Evolutionary conservation across 441 rosid species (phyloP).

Genomic region (Theobroma grandiflorum): DNA sequence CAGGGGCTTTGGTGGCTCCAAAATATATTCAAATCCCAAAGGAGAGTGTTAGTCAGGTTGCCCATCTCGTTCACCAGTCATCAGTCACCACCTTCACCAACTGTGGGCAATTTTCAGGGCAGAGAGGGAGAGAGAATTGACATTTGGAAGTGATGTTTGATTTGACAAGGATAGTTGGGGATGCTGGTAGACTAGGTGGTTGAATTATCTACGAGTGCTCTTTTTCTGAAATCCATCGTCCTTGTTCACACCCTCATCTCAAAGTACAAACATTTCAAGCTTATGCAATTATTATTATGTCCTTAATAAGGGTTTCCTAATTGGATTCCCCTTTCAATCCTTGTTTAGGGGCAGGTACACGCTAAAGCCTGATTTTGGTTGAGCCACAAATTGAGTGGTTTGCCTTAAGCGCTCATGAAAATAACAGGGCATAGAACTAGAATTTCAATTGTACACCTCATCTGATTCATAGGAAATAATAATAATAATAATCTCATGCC

Average conservation of each 20-base stretch:
- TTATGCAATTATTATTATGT: too few relatives aligned
- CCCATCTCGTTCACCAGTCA: constrained; percentile 32
- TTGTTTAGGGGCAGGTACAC: background rate
- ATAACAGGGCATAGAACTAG: background rate
- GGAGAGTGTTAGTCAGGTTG: constrained; percentile 30
- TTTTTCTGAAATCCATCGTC: background rate
- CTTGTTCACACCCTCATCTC: background rate
- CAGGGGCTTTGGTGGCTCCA: constrained; percentile 10
- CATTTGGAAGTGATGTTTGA: constrained; percentile 48
- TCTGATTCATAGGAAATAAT: background rate
- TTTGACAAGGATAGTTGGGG: constrained; percentile 45
- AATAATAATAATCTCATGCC: background rate
- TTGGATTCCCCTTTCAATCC: too few relatives aligned
- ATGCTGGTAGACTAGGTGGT: constrained; percentile 35
- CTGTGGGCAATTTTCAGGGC: constrained; percentile 25
- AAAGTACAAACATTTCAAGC: background rate
- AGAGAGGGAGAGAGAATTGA: background rate
- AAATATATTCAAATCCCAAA: constrained; percentile 12
- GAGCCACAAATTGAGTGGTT: background rate
- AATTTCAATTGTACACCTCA: background rate
- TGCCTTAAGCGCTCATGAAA: background rate
- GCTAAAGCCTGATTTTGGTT: background rate
- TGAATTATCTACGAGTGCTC: background rate
- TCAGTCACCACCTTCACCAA: constrained; percentile 8
- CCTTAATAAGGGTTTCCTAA: background rate